A percentile compares a stretch with the other conserved stretches of the same genome.
phyloP scores from a whole-genome alignment of 306 rosid species.

The Cyclanthera cordifolia region DNA sequence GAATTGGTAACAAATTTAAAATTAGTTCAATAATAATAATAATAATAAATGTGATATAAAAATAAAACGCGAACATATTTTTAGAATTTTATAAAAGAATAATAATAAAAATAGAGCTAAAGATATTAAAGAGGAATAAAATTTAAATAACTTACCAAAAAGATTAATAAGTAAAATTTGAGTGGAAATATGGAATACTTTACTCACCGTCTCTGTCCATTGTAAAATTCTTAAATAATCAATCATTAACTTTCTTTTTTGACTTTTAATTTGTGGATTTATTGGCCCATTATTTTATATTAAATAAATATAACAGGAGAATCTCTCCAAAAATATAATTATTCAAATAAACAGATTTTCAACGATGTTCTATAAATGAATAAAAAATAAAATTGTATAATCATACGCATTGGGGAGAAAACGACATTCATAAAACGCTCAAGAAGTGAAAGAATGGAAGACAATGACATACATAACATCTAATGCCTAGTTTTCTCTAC shows the following conservation, averaged over 20 bases:
- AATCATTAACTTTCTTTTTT: background rate
- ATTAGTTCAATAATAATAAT: too few relatives aligned
- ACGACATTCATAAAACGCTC: too few relatives aligned
- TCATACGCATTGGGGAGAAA: too few relatives aligned
- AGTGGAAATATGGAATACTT: constrained; percentile 4
- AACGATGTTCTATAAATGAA: background rate
- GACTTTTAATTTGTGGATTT: background rate
- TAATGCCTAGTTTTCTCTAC: too few relatives aligned
- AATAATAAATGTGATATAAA: too few relatives aligned
- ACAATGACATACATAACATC: too few relatives aligned
- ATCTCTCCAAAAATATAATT: background rate
- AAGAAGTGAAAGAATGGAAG: too few relatives aligned
- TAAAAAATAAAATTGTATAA: background rate
- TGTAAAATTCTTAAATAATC: background rate
- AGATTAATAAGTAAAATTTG: background rate
- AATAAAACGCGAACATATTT: background rate
- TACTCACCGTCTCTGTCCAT: background rate
- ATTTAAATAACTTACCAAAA: too few relatives aligned
- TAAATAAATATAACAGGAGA: background rate
- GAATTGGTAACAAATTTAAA: too few relatives aligned
- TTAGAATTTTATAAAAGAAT: background rate
- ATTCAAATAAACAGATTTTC: background rate
- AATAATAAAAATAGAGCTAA: background rate
- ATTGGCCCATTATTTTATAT: background rate
- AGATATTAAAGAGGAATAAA: too few relatives aligned